Base-by-base conservation (phyloP, 2,329 filamentous ascomycete genomes). In the Paraconiothyrium sp. region DNA sequence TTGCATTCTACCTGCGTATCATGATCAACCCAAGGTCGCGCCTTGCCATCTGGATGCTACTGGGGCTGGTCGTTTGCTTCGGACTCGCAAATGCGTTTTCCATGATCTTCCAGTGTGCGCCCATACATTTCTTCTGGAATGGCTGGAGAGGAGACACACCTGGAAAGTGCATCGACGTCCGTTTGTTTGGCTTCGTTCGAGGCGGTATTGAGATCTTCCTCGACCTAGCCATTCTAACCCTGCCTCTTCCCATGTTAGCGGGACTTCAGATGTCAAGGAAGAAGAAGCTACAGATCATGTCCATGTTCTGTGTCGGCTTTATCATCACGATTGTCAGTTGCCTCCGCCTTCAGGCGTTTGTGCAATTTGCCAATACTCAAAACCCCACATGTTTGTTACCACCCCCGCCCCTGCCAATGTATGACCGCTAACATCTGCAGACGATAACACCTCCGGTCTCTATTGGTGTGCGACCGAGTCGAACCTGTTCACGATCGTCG, bases 71-170 rank as follows among this genome's bases (percentile, higher is more conserved):
- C 24, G 57, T 47, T 7, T 41, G 61, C 46, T 76, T 75, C 60
- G 72, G 72, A 14, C 43, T 76, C 41, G 66, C 60, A 7, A 75
- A 73, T 57, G 59, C 65, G 4, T 61, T 73, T 41, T 16, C 69
- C 24, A 79, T 80, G 48, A 64, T 71, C n/a, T 71, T 73, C 50
- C 77, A 81, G 46, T 82, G 79, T 59, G 64, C 60, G 6, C 80
- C 80, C 0, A 67, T 81, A 9, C 54, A 60, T 2, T 78, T 74
- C 20, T 79, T 79, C 43, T 82, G 80, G 80, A 67, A 75, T n/a
- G 77, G 74, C 22, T 82, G 79, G 80, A 74, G 72, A 39, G 73
- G 73, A 13, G 72, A 79, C 41, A 72, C 69, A 35, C 27, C 68
- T 16, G 78, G 73, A n/a, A 58, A 69, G 20, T 71, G 67, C 49